phyloP scores from a whole-genome alignment of 148 eudicot genomes.

The Heliosperma pusillum region DNA sequence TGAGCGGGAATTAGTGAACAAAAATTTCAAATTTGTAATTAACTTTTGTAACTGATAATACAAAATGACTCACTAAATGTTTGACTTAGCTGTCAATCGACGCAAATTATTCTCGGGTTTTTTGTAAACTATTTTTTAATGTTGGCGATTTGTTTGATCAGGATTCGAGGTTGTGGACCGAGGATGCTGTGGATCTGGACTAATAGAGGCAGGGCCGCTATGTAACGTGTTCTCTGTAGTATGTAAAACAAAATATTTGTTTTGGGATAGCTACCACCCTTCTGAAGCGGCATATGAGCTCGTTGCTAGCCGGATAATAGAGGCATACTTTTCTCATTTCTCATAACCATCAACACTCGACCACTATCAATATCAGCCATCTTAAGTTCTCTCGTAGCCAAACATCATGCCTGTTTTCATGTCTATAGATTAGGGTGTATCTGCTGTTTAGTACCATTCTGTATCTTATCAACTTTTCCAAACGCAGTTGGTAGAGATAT shows the following conservation, averaged over 20 bases:
- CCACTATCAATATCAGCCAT: too few relatives aligned
- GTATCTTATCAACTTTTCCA: too few relatives aligned
- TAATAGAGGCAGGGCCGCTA: conserved; percentile 41
- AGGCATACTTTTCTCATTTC: conserved; percentile 8
- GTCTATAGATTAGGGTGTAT: too few relatives aligned
- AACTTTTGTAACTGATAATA: not conserved
- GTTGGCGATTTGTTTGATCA: conserved; percentile 5
- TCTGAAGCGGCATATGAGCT: conserved; percentile 45
- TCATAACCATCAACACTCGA: not conserved
- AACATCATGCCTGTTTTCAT: too few relatives aligned
- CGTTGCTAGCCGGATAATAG: conserved; percentile 19
- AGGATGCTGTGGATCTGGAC: conserved; percentile 77
- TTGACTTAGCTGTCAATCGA: too few relatives aligned
- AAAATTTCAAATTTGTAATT: too few relatives aligned
- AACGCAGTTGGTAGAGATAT: too few relatives aligned
- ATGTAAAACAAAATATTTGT: conserved; percentile 47
- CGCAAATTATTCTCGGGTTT: too few relatives aligned
- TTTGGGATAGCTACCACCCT: conserved; percentile 64
- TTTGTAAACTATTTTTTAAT: too few relatives aligned
- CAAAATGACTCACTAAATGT: not conserved
- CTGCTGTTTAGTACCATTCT: too few relatives aligned
- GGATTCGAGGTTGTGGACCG: conserved; percentile 49
- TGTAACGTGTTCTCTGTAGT: conserved; percentile 35
- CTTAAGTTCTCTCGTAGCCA: too few relatives aligned
- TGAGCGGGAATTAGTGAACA: too few relatives aligned